Base-by-base conservation (phyloP, 768 basidiomycete species). In the Auricularia auricula-judae region DNA sequence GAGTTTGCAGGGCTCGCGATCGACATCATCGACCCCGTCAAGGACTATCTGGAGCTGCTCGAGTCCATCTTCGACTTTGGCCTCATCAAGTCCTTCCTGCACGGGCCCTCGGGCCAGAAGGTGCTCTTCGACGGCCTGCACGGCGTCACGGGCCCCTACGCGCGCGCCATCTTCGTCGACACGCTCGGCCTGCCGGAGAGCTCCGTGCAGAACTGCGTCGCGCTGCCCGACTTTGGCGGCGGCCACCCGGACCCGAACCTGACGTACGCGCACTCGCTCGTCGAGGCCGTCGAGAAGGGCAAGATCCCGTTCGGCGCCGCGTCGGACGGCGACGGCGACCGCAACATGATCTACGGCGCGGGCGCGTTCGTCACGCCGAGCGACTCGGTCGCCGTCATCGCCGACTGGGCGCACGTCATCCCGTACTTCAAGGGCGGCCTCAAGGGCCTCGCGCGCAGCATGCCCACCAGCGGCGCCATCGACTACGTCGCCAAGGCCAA, bases 341-440 rank as follows among this genome's bases (percentile, higher is more conserved):
- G 97, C 67, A 98, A 99, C 81, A 98, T 99, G 97, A 98, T 99
- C 73, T 99, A 99, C 76, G 97, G 97, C 70, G 89, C 90, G 74
- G 89, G 90, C 66, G 97, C 97, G 56, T 99, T 99, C 75, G 97
- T 99, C 67, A 98, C 96, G 11, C 97, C 97, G 16, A 91, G 88
- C 7, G 97, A 99, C 76, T 95, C 92, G 8, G 96, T 99, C 65
- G 97, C 97, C 34, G 93, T 99, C 79, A 99, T 99, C 71, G 97
- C 97, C 36, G 88, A 98, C 76, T 98, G 93, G 92, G 73, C 91
- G 14, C 84, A 94, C 65, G 81, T 81, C 63, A 94, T 95, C 68
- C 93, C 93, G 11, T 95, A 95, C 79, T 96, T 95, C 81, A 87
- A 89, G 75, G 85, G 85, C 39, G 96, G 96, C 56, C 83, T 98